phyloP scores from a whole-genome alignment of 495 filamentous ascomycete genomes.

The Neurospora cerealis region DNA sequence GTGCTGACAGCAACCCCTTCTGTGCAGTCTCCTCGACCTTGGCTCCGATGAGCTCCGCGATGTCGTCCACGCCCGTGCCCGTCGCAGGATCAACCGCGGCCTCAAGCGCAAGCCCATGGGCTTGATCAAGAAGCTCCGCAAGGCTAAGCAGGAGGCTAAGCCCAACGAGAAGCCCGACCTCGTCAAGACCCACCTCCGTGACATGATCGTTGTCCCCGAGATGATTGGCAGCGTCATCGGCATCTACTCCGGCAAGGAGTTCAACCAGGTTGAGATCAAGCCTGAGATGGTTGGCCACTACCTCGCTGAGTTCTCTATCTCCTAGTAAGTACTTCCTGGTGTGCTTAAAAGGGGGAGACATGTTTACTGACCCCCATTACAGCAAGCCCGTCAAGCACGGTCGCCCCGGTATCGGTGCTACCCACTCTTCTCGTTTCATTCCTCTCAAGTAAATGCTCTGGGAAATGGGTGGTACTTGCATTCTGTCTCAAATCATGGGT shows the following conservation, averaged over 20 bases:
- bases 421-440: conserved; percentile 99
- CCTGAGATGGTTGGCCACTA: conserved; percentile 99
- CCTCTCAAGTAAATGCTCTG: conserved; percentile 78
- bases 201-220: conserved; percentile 99
- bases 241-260: conserved; percentile 99
- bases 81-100: conserved; percentile 97
- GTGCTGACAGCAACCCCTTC: conserved; percentile 9
- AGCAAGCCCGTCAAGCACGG: conserved; percentile 99
- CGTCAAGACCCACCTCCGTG: conserved; percentile 96
- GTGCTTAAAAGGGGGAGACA: not conserved
- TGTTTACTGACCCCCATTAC: conserved; percentile 30
- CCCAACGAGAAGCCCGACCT: conserved; percentile 99
- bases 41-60: conserved; percentile 97
- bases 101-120: conserved; percentile 99
- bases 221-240: conserved; percentile 98
- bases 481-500: conserved; percentile 29
- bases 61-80: conserved; percentile 97
- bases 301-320: conserved; percentile 97
- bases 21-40: conserved; percentile 77
- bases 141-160: conserved; percentile 98
- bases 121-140: conserved; percentile 99
- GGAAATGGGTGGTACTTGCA: conserved; percentile 29
- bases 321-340: conserved; percentile 46
- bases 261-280: conserved; percentile 99
- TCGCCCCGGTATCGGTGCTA: conserved; percentile 99